Percentiles rank a stretch among this genome's conserved stretches.
Evolutionary conservation across 2,329 filamentous ascomycete species (phyloP).

Genomic region (Colletotrichum phormii): DNA sequence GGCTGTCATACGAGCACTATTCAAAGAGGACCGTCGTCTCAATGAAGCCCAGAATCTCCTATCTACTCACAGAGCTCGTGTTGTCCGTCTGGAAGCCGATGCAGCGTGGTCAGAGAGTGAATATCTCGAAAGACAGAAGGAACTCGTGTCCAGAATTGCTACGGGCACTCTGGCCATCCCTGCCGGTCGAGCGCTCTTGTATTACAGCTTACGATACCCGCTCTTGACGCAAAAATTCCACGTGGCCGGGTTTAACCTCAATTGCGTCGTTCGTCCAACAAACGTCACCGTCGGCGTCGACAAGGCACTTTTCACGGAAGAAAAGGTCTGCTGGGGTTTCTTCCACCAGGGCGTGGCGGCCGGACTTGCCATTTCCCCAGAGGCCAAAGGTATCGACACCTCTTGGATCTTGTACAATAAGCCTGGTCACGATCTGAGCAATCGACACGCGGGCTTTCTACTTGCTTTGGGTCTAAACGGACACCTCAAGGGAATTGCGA

Average conservation of each 20-base stretch:
- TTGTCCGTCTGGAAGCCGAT: conserved; percentile 81
- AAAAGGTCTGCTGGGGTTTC: conserved; percentile 98
- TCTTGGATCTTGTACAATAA: conserved; percentile 99
- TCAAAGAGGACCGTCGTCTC: conserved; percentile 90
- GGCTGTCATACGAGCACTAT: conserved; percentile 85
- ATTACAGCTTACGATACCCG: conserved; percentile 88
- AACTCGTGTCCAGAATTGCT: conserved; percentile 86
- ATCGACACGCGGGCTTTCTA: conserved; percentile 95
- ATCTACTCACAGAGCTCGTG: conserved; percentile 84
- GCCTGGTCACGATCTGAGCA: conserved; percentile 85
- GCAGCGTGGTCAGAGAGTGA: conserved; percentile 87
- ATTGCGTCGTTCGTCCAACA: conserved; percentile 90
- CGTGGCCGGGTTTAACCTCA: conserved; percentile 90
- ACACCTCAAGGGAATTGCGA: conserved; percentile 92
- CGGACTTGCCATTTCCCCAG: conserved; percentile 88
- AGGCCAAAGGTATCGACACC: conserved; percentile 94
- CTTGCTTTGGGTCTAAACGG: conserved; percentile 93
- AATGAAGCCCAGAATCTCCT: conserved; percentile 87
- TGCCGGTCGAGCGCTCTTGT: conserved; percentile 85
- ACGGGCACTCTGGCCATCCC: conserved; percentile 90
- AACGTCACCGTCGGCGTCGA: conserved; percentile 96
- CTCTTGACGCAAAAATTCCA: conserved; percentile 92
- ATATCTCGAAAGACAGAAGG: conserved; percentile 91
- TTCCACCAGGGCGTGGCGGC: conserved; percentile 97
- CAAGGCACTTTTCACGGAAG: conserved; percentile 87